Evolutionary conservation across 2,329 filamentous ascomycete species (phyloP).

Genomic region (Microsporum canis): DNA sequence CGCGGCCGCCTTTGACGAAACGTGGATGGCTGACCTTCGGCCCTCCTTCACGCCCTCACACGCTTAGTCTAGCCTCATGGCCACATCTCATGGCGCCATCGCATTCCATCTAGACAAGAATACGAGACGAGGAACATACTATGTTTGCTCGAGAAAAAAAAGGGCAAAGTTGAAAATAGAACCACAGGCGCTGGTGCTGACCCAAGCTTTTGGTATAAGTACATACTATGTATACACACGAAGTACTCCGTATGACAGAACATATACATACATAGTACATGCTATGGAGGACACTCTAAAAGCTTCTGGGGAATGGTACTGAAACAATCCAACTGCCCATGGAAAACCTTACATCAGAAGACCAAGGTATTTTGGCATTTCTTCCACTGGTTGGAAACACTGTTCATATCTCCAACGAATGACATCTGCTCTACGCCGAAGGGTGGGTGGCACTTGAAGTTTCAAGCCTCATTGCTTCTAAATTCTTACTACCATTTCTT

Average conservation of each 20-base stretch:
- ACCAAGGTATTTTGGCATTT: background rate
- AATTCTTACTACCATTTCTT: background rate
- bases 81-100: background rate
- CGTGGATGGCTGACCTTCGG: background rate
- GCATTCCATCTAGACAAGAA: background rate
- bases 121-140: background rate
- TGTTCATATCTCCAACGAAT: background rate
- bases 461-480: background rate
- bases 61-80: background rate
- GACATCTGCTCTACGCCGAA: background rate
- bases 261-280: background rate
- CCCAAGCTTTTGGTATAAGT: background rate
- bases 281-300: background rate
- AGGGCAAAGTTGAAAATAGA: background rate
- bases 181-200: background rate
- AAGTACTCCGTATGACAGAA: background rate
- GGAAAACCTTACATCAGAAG: too few species aligned
- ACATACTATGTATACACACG: background rate
- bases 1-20: constrained; percentile 1
- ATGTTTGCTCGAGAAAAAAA: background rate
- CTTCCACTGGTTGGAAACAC: background rate
- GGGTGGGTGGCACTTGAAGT: background rate
- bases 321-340: background rate
- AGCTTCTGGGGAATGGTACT: background rate
- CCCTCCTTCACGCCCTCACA: background rate